Evolutionary conservation across 2,329 filamentous ascomycete species (phyloP).

Genomic region (Leptoxyphium fumago): DNA sequence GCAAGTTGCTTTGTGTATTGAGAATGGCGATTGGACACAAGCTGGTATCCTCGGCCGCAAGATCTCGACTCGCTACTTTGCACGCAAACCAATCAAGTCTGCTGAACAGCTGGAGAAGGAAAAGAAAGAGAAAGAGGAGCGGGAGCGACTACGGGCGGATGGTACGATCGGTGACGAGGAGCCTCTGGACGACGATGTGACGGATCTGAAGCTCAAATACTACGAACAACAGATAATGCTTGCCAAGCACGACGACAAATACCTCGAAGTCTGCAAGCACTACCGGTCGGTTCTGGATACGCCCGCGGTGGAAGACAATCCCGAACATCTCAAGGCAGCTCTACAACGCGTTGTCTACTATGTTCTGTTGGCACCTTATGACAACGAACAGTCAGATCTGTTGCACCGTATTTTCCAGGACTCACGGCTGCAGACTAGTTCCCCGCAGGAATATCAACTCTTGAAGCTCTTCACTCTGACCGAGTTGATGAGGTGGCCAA

Average conservation of each 20-base stretch:
- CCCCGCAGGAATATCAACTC: constrained; percentile 62
- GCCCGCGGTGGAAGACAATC: constrained; percentile 82
- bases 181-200: constrained; percentile 76
- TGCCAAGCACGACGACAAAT: constrained; percentile 94
- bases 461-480: constrained; percentile 89
- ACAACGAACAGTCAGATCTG: constrained; percentile 96
- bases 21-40: constrained; percentile 91
- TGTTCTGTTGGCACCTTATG: constrained; percentile 86
- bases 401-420: constrained; percentile 86
- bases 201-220: constrained; percentile 86
- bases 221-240: constrained; percentile 96
- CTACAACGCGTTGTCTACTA: constrained; percentile 96
- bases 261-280: constrained; percentile 94
- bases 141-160: constrained; percentile 55
- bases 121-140: constrained; percentile 69
- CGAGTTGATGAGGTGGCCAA: constrained; percentile 96
- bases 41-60: constrained; percentile 87
- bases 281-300: constrained; percentile 95
- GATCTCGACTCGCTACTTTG: constrained; percentile 87
- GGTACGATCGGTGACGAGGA: constrained; percentile 49
- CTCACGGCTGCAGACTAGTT: constrained; percentile 44
- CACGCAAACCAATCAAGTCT: constrained; percentile 81
- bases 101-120: constrained; percentile 82
- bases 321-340: constrained; percentile 67
- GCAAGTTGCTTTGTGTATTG: constrained; percentile 87